Percentiles rank a stretch among this genome's conserved stretches.
Evolutionary conservation across 495 filamentous ascomycete species (phyloP).

Genomic region (Penicillium mononematosum): DNA sequence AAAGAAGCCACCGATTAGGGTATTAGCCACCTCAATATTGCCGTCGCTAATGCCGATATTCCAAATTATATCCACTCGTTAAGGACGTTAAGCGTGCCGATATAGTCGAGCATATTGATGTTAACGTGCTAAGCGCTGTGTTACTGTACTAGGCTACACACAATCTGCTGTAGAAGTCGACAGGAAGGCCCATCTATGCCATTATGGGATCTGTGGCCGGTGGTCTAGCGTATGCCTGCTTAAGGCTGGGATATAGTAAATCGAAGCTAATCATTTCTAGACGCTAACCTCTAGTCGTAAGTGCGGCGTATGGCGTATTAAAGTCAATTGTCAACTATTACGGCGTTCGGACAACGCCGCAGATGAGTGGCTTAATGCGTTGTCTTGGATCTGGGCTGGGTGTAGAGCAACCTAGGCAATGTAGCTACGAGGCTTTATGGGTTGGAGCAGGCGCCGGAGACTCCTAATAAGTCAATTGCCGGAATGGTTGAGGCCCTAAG

Average conservation of each 20-base stretch:
- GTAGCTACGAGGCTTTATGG: constrained; percentile 34
- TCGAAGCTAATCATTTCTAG: neutral
- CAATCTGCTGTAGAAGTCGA: constrained; percentile 33
- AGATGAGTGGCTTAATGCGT: constrained; percentile 36
- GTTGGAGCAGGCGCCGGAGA: constrained; percentile 28
- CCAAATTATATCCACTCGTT: constrained; percentile 21
- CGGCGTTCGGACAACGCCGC: constrained; percentile 41
- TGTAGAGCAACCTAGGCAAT: constrained; percentile 49
- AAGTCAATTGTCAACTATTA: constrained; percentile 42
- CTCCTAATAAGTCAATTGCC: constrained; percentile 32
- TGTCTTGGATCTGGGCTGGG: constrained; percentile 33
- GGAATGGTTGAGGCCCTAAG: constrained; percentile 40
- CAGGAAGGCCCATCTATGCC: constrained; percentile 32
- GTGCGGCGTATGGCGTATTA: constrained; percentile 37
- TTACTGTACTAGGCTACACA: constrained; percentile 41
- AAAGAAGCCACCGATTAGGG: constrained; percentile 22
- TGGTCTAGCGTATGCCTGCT: neutral
- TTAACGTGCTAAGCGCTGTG: constrained; percentile 40
- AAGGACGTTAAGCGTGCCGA: constrained; percentile 26
- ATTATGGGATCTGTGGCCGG: constrained; percentile 33
- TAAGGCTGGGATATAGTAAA: neutral
- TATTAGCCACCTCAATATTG: constrained; percentile 43
- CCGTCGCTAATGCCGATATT: constrained; percentile 54
- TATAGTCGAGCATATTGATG: constrained; percentile 35
- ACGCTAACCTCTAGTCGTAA: constrained; percentile 24